phyloP scores from a whole-genome alignment of 2,329 filamentous ascomycete genomes.

The Boeremia exigua region DNA sequence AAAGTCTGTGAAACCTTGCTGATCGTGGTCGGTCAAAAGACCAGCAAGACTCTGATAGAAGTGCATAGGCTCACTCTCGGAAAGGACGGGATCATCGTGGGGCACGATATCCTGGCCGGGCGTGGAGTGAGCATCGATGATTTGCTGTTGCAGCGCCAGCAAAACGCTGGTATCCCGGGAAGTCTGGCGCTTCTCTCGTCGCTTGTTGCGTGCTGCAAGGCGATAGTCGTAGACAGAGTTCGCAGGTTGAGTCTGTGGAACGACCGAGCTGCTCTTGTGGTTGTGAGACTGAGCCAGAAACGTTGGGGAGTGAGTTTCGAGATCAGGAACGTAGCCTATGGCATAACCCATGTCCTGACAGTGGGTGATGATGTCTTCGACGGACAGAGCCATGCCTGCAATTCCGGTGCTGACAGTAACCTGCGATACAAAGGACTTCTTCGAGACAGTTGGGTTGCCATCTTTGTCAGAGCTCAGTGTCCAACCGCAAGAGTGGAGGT shows the following conservation, averaged over 20 bases:
- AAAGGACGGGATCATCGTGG: background rate
- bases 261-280: background rate
- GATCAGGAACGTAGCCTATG: conserved; percentile 16
- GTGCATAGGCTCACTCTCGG: background rate
- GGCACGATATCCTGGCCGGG: background rate
- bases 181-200: conserved; percentile 20
- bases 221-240: conserved; percentile 11
- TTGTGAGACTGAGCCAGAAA: conserved; percentile 23
- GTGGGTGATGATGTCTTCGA: conserved; percentile 43
- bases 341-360: conserved; percentile 36
- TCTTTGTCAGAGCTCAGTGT: conserved; percentile 43
- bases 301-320: conserved; percentile 18
- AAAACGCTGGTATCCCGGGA: conserved; percentile 9
- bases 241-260: background rate
- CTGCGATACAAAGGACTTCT: conserved; percentile 19
- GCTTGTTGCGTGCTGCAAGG: conserved; percentile 21
- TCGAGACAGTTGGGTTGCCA: conserved; percentile 23
- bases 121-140: conserved; percentile 5
- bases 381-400: conserved; percentile 37
- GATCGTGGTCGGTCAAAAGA: conserved; percentile 4
- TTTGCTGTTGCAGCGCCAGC: conserved; percentile 14
- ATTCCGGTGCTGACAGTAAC: conserved; percentile 22
- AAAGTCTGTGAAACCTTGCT: no score
- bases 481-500: conserved; percentile 58
- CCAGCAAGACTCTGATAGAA: conserved; percentile 10